Base-by-base conservation (phyloP, 139 green algal species). In the Picochlorum sp. region DNA sequence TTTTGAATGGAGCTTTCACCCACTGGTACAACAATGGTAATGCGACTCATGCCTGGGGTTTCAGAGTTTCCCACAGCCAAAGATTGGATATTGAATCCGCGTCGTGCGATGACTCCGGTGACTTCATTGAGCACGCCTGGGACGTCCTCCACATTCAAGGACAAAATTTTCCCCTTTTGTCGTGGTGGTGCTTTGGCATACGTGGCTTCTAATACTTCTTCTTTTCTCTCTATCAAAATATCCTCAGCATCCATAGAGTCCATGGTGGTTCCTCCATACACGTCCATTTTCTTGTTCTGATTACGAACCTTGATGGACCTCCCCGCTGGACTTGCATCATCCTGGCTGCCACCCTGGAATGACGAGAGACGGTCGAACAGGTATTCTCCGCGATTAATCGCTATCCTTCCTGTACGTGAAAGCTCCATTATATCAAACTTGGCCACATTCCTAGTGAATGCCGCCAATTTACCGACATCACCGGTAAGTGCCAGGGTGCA, bases 61-160 rank as follows among this genome's bases (percentile, higher is more conserved):
- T 96, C 89, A 13, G 68, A 76, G 38, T 85, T 86, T 20, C 93
- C 93, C 77, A 98, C 93, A 55, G 92, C 93, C 60, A 98, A 76
- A 7, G 74, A 86, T 80, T 98, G 92, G 28, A 98, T 76, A 77
- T 98, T 98, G 85, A 97, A 98, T 38, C 94, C 92, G n/a, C 93
- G 85, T 31, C 93, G 80, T 3, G 94, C 84, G 71, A 99, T 88
- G 37, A 98, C 88, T 34, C 83, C 83, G 0, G 93, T 98, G 44
- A 98, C 87, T 81, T 92, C 79, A 74, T 97, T 95, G 18, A 98
- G 82, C 34, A 98, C 92, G 24, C 93, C 93, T 1, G 93, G 83
- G 45, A 80, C 65, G 66, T 99, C 88, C 56, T 84, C 47, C 31
- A 99, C 92, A 57, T 92, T 78, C 28, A 98, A 86, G 38, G 68